Conservation (phyloP, 2,329 filamentous ascomycete genomes). For the Colletotrichum lini region DNA sequence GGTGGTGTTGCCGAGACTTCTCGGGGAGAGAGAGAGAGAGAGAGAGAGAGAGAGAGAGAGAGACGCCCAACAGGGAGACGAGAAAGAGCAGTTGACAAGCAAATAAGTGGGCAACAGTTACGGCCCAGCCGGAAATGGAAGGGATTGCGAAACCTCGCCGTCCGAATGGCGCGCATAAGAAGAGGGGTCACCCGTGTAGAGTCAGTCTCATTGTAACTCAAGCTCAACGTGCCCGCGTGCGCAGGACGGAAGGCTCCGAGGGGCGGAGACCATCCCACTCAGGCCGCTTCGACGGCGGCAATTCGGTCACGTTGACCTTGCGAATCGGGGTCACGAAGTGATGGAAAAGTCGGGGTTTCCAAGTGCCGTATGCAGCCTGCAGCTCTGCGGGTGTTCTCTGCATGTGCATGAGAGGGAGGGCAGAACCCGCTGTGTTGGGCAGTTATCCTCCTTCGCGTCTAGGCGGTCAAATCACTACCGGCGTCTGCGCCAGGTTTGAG, state of each 20-base stretch:
- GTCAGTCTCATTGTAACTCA: too few relatives aligned
- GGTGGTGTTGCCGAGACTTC: neutral
- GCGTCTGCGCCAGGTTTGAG: neutral
- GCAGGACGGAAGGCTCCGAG: neutral
- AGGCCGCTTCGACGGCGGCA: neutral
- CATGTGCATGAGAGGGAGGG: neutral
- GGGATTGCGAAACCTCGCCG: neutral
- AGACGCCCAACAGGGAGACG: neutral
- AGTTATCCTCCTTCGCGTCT: neutral
- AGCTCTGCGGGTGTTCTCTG: conserved; percentile 10
- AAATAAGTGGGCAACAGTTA: neutral
- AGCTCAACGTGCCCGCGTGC: neutral
- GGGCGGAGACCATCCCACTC: neutral
- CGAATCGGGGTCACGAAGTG: neutral
- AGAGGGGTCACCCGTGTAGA: neutral
- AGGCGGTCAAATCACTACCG: neutral
- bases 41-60: neutral
- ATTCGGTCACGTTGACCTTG: neutral
- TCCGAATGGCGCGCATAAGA: conserved; percentile 23
- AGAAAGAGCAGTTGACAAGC: neutral
- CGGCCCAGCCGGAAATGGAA: conserved; percentile 16
- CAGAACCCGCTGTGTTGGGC: neutral
- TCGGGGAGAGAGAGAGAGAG: neutral
- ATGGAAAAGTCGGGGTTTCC: conserved; percentile 8
- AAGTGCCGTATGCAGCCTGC: conserved; percentile 30